phyloP scores from a whole-genome alignment of 2,329 filamentous ascomycete genomes.

The Fonsecaea erecta region DNA sequence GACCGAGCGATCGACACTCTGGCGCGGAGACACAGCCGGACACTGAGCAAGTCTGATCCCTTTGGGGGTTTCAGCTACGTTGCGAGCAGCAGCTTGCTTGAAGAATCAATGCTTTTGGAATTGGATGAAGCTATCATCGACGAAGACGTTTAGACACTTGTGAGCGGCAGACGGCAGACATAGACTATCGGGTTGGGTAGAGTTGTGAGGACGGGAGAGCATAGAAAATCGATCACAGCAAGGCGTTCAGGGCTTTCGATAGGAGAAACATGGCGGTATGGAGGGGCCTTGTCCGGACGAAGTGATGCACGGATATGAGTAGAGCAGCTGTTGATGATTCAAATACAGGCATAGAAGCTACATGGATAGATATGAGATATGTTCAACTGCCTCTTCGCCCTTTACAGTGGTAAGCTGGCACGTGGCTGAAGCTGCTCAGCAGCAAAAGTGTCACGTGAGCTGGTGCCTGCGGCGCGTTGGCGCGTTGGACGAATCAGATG shows the following conservation, averaged over 20 bases:
- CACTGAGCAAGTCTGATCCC: constrained; percentile 45
- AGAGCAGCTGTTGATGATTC: background rate
- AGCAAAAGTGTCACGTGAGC: background rate
- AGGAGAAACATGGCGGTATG: background rate
- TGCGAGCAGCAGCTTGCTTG: constrained; percentile 53
- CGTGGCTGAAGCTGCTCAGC: background rate
- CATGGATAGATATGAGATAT: background rate
- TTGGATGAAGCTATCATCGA: constrained; percentile 35
- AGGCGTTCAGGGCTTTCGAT: background rate
- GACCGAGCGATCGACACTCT: constrained; percentile 42
- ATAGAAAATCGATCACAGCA: background rate
- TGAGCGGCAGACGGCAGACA: background rate
- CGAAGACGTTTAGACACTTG: constrained; percentile 18
- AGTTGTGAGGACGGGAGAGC: background rate
- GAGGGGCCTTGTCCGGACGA: background rate
- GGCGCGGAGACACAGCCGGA: constrained; percentile 34
- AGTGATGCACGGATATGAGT: background rate
- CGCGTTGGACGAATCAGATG: background rate
- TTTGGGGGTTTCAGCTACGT: constrained; percentile 57
- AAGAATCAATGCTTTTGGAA: constrained; percentile 40
- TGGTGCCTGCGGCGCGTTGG: background rate
- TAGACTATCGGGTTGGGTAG: constrained; percentile 11
- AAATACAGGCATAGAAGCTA: background rate
- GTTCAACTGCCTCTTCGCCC: background rate
- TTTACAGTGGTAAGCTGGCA: background rate